phyloP scores from a whole-genome alignment of 257 asterid genomes.

The Ilex asprella region DNA sequence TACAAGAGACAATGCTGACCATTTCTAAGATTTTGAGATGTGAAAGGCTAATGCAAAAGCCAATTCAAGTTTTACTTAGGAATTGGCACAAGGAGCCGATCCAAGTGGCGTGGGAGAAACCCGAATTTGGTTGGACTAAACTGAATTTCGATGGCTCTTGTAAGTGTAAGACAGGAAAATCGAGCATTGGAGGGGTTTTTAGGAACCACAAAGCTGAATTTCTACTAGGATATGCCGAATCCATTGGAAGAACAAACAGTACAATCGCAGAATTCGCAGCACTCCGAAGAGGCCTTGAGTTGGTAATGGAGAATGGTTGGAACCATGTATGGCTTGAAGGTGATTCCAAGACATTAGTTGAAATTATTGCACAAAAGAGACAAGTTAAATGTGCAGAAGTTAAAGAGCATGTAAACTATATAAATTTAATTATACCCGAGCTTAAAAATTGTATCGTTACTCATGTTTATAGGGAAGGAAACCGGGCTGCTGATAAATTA shows the following conservation, averaged over 20 bases:
- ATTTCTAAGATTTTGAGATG: slow-evolving; percentile 25
- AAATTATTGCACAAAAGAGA: slow-evolving; percentile 34
- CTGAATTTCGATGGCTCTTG: slow-evolving; percentile 77
- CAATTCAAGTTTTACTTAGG: slow-evolving; percentile 25
- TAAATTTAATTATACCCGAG: slow-evolving; percentile 43
- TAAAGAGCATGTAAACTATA: slow-evolving; percentile 29
- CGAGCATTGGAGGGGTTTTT: slow-evolving; percentile 69
- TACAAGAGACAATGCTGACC: slow-evolving; percentile 13
- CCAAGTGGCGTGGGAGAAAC: slow-evolving; percentile 51
- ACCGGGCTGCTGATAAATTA: slow-evolving; percentile 65
- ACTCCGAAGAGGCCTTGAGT: slow-evolving; percentile 59
- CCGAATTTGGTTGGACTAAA: slow-evolving; percentile 61
- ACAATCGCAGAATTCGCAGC: slow-evolving; percentile 61
- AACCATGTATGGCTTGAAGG: slow-evolving; percentile 61
- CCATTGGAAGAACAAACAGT: slow-evolving; percentile 54
- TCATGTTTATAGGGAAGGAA: slow-evolving; percentile 62
- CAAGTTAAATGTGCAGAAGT: slow-evolving; percentile 35
- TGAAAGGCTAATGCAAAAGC: slow-evolving; percentile 13
- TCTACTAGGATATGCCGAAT: slow-evolving; percentile 60
- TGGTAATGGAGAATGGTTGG: slow-evolving; percentile 65
- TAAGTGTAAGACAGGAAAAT: slow-evolving; percentile 52
- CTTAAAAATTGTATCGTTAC: slow-evolving; percentile 36
- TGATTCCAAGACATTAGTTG: slow-evolving; percentile 53
- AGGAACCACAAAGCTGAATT: slow-evolving; percentile 63
- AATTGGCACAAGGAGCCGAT: slow-evolving; percentile 41